phyloP scores from a whole-genome alignment of 2,329 filamentous ascomycete genomes.

The Ceratocystis huliohia region DNA sequence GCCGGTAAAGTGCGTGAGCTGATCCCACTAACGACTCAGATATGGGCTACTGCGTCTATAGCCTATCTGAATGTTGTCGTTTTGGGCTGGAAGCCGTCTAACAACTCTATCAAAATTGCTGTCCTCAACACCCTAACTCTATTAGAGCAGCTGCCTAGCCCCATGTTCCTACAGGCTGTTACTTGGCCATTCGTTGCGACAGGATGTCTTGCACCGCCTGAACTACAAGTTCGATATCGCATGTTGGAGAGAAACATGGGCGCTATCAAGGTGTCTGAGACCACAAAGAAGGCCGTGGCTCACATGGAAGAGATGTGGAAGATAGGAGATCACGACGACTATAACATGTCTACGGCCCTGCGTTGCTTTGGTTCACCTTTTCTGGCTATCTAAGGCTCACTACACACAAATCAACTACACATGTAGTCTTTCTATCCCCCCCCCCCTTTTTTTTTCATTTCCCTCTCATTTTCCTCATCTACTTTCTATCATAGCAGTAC shows the following conservation, averaged over 20 bases:
- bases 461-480: not conserved
- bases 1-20: conserved; percentile 17
- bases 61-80: conserved; percentile 38
- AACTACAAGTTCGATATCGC: conserved; percentile 34
- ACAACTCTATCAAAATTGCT: conserved; percentile 30
- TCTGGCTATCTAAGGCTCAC: conserved; percentile 11
- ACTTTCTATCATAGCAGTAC: not conserved
- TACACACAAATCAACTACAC: not conserved
- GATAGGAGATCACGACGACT: conserved; percentile 11
- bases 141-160: conserved; percentile 28
- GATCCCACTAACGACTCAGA: conserved; percentile 26
- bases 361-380: conserved; percentile 16
- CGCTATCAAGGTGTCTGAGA: conserved; percentile 35
- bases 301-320: conserved; percentile 39
- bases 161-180: conserved; percentile 29
- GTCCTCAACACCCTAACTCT: conserved; percentile 26
- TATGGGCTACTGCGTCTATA: conserved; percentile 38
- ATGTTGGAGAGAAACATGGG: conserved; percentile 32
- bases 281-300: conserved; percentile 32
- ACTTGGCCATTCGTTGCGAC: conserved; percentile 34
- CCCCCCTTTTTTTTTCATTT: not conserved
- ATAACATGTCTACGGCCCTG: conserved; percentile 14
- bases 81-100: conserved; percentile 39
- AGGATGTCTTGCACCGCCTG: conserved; percentile 31
- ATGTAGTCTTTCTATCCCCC: not conserved